A percentile compares a stretch with the other conserved stretches of the same genome.
These are phyloP conservation scores for Boletus rubropictus DNA, from an alignment of 768 basidiomycete genomes.

Conservation along the genomic window DNA sequence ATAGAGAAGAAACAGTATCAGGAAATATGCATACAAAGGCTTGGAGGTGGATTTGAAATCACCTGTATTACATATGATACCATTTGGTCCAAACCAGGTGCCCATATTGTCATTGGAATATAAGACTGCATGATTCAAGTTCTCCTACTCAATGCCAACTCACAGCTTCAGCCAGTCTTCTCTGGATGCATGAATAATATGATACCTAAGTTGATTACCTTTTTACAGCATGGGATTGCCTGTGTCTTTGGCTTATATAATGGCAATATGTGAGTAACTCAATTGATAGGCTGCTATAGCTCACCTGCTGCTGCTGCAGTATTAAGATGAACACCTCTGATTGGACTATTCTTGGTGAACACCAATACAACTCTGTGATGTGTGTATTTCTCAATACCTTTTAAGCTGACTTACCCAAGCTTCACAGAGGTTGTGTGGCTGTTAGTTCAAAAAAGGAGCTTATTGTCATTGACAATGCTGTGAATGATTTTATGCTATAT, in stretches of 20 bases:
- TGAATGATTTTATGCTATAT: constrained; percentile 8
- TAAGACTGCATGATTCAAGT: neutral
- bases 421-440: neutral
- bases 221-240: neutral
- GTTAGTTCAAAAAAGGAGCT: constrained; percentile 1
- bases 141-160: constrained; percentile 3
- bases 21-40: constrained; percentile 5
- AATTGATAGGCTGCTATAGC: neutral
- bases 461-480: constrained; percentile 7
- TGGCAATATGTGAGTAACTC: constrained; percentile 5
- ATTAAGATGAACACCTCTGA: neutral
- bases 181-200: neutral
- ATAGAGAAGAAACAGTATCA: constrained; percentile 5
- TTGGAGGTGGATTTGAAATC: constrained; percentile 8
- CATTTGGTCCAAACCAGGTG: neutral
- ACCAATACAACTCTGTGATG: constrained; percentile 6
- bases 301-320: neutral
- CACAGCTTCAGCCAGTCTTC: constrained; percentile 3
- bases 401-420: neutral
- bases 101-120: constrained; percentile 1
- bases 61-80: constrained; percentile 4
- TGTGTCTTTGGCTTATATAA: constrained; percentile 8
- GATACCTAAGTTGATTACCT: constrained; percentile 1
- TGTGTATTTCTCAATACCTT: neutral
- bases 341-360: neutral